Conservation (phyloP, 2,329 filamentous ascomycete species). For the Fusarium guadeloupense region DNA sequence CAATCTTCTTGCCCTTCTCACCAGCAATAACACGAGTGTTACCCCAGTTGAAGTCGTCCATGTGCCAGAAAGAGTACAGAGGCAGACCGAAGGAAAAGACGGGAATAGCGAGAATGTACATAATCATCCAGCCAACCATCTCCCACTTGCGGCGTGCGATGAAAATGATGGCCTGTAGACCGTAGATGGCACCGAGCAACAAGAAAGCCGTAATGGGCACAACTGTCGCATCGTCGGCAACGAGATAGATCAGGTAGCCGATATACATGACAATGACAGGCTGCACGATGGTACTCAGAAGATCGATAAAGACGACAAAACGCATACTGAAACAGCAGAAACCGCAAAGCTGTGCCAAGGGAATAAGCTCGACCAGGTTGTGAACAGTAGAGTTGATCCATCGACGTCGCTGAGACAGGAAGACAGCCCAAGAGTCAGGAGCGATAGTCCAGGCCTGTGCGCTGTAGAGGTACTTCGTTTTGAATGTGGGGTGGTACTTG, state of each 20-base stretch:
- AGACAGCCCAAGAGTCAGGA: constrained; percentile 91
- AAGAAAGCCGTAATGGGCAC: constrained; percentile 89
- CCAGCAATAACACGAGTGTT: constrained; percentile 97
- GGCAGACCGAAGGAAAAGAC: constrained; percentile 92
- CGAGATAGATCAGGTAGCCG: constrained; percentile 82
- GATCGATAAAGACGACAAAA: constrained; percentile 94
- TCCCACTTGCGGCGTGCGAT: constrained; percentile 97
- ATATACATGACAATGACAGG: constrained; percentile 93
- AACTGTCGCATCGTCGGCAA: constrained; percentile 68
- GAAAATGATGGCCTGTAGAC: constrained; percentile 96
- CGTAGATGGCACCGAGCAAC: constrained; percentile 93
- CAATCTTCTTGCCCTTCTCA: constrained; percentile 89
- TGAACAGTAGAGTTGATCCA: constrained; percentile 99
- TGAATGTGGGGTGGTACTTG: constrained; percentile 92
- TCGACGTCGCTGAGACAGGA: constrained; percentile 96
- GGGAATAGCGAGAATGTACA: constrained; percentile 91
- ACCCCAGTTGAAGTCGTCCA: constrained; percentile 99
- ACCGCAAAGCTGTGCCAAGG: constrained; percentile 91
- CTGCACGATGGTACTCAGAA: constrained; percentile 90
- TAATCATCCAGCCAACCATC: constrained; percentile 99
- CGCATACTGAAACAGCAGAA: constrained; percentile 99
- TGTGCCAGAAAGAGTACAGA: constrained; percentile 97
- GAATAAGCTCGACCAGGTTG: constrained; percentile 95
- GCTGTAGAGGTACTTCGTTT: constrained; percentile 95
- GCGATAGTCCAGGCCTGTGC: constrained; percentile 98